Conservation (phyloP, 345 rosid genomes). For the sweet orange (Citrus sinensis) region DNA sequence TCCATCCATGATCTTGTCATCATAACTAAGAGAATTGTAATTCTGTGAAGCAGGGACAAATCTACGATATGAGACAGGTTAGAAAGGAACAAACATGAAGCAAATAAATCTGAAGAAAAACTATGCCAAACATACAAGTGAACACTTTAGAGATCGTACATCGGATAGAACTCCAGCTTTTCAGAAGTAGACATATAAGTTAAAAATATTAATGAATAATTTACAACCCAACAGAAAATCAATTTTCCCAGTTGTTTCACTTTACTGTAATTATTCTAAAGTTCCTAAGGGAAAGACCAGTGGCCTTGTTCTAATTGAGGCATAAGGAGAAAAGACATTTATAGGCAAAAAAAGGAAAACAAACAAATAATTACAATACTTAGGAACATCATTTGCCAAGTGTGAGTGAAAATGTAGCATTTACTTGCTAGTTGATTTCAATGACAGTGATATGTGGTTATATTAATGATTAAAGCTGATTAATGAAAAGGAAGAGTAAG, state of each 20-base stretch:
- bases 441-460: neutral
- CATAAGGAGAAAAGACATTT: neutral
- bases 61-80: constrained; percentile 58
- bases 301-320: neutral
- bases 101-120: constrained; percentile 19
- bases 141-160: neutral
- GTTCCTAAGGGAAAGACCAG: neutral
- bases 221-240: neutral
- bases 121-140: neutral
- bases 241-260: neutral
- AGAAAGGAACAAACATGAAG: constrained; percentile 38
- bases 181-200: neutral
- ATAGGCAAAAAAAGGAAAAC: neutral
- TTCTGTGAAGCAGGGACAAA: constrained; percentile 69
- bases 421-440: neutral
- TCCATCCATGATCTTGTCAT: constrained; percentile 96
- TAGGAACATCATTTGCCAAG: neutral
- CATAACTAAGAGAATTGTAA: constrained; percentile 89
- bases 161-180: neutral
- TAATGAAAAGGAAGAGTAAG: neutral
- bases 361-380: neutral
- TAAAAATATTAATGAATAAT: neutral
- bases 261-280: neutral
- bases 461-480: neutral
- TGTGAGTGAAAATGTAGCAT: neutral